A percentile compares a stretch with the other conserved stretches of the same genome.
phyloP scores from a whole-genome alignment of 148 eudicot species.

The Drosera capensis region DNA sequence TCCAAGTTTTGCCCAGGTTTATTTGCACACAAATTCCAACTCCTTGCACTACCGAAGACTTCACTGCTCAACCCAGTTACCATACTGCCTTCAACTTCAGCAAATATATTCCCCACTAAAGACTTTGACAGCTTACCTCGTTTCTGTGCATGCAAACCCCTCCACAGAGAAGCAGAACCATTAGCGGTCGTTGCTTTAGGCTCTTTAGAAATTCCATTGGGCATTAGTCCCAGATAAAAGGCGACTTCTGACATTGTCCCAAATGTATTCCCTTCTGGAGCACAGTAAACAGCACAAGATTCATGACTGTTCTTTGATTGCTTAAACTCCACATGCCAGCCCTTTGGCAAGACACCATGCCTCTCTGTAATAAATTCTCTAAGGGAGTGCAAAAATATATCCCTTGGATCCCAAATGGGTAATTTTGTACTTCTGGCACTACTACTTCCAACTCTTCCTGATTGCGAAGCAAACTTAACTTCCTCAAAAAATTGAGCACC shows the following conservation, averaged over 20 bases:
- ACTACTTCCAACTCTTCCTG: constrained; percentile 30
- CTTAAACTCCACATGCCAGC: constrained; percentile 37
- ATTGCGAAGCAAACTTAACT: constrained; percentile 16
- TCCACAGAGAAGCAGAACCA: constrained; percentile 17
- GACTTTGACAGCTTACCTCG: constrained; percentile 14
- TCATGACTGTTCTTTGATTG: constrained; percentile 20
- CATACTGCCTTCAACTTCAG: constrained; percentile 12
- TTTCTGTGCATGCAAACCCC: constrained; percentile 18
- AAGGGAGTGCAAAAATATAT: constrained; percentile 32
- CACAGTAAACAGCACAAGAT: constrained; percentile 28
- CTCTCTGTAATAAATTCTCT: constrained; percentile 30
- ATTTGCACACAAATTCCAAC: constrained; percentile 4
- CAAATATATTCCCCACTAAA: constrained; percentile 12
- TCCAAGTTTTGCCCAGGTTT: constrained; percentile 9
- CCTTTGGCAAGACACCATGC: constrained; percentile 29
- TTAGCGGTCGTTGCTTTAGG: constrained; percentile 17
- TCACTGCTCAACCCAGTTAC: constrained; percentile 7
- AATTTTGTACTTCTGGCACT: constrained; percentile 14
- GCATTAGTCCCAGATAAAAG: constrained; percentile 25
- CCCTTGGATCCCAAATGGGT: constrained; percentile 16
- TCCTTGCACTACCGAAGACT: constrained; percentile 8
- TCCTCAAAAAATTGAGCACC: constrained; percentile 20
- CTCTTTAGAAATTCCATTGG: constrained; percentile 15
- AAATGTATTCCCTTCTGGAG: constrained; percentile 37
- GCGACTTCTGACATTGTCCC: constrained; percentile 38